Conservation (phyloP, 371 early-diverging fungal species). For the Haplosporangium sp. region DNA sequence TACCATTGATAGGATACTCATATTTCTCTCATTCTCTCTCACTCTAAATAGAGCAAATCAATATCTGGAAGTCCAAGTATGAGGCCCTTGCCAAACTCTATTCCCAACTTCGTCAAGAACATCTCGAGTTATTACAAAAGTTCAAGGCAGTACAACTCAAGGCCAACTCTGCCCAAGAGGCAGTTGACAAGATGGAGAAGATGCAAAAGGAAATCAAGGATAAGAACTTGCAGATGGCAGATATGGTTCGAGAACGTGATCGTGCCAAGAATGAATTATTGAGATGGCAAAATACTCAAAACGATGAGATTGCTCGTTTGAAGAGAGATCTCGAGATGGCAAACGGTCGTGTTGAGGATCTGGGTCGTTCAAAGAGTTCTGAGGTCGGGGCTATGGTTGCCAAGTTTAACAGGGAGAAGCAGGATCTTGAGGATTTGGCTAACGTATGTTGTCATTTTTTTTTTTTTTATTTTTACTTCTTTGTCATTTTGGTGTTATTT, state of each 20-base stretch:
- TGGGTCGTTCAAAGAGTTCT: conserved; percentile 79
- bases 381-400: conserved; percentile 85
- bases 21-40: too few species aligned
- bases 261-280: conserved; percentile 80
- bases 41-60: conserved; percentile 68
- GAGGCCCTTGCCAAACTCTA: conserved; percentile 95
- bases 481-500: not conserved
- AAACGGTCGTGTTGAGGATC: conserved; percentile 80
- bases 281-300: conserved; percentile 74
- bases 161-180: conserved; percentile 84
- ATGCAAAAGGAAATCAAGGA: conserved; percentile 83
- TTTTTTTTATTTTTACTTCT: too few species aligned
- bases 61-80: conserved; percentile 92
- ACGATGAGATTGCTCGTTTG: conserved; percentile 84
- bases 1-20: not conserved
- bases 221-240: conserved; percentile 85
- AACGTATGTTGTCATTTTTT: conserved; percentile 57
- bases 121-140: conserved; percentile 91
- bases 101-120: conserved; percentile 95
- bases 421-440: conserved; percentile 74
- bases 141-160: conserved; percentile 86
- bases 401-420: conserved; percentile 85
- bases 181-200: conserved; percentile 78
- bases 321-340: conserved; percentile 84
- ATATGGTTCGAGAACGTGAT: conserved; percentile 87